These are phyloP conservation scores for Cnidoscolus chayamansa DNA, from an alignment of 441 rosid genomes.

Conservation along the genomic window DNA sequence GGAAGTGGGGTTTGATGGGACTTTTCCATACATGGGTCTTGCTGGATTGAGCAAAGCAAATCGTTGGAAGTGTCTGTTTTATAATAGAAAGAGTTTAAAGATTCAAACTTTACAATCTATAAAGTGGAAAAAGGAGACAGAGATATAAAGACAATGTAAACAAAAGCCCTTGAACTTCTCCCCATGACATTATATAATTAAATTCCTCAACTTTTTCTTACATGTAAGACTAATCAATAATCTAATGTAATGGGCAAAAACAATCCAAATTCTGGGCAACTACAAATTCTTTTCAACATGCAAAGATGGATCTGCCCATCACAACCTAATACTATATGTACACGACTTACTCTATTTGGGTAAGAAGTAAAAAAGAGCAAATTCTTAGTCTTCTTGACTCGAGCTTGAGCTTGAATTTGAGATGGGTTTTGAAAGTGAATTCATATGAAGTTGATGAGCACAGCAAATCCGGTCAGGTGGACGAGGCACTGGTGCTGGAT, in stretches of 20 bases:
- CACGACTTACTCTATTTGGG: conserved; percentile 12
- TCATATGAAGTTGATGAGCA: conserved; percentile 40
- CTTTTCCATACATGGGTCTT: too few species aligned
- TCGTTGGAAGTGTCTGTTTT: too few species aligned
- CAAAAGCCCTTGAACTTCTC: conserved; percentile 14
- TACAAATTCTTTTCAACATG: too few species aligned
- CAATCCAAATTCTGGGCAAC: conserved; percentile 13
- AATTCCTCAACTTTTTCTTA: conserved; percentile 22
- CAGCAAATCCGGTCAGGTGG: conserved; percentile 33
- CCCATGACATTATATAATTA: conserved; percentile 14
- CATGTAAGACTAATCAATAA: conserved; percentile 3
- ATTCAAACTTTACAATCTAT: too few species aligned
- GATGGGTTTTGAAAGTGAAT: conserved; percentile 27
- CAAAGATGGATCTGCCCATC: conserved; percentile 18
- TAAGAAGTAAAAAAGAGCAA: conserved; percentile 3
- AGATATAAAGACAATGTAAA: neutral
- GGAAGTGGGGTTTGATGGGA: too few species aligned
- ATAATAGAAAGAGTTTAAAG: too few species aligned
- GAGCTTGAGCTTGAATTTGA: conserved; percentile 30
- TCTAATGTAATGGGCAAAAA: conserved; percentile 23
- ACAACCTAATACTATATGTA: conserved; percentile 25
- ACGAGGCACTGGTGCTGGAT: conserved; percentile 58
- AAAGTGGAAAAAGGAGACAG: too few species aligned
- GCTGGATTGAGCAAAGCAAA: too few species aligned
- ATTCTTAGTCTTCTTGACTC: conserved; percentile 31